Evolutionary conservation across 2,329 filamentous ascomycete genomes (phyloP).

Genomic region (Beauveria rudraprayagi): DNA sequence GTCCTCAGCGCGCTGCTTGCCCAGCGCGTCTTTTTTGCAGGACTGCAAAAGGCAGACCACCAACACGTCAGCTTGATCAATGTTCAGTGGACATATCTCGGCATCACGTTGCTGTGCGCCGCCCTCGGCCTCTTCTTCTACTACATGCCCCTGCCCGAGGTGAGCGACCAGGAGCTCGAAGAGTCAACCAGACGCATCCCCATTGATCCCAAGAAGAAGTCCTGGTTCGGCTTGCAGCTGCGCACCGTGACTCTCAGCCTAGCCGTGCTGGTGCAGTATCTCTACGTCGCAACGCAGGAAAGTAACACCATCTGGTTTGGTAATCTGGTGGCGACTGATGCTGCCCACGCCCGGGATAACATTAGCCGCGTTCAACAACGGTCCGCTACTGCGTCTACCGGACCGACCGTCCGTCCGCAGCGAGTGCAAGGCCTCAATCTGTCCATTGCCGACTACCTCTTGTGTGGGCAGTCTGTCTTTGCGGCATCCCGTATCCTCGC

Average conservation of each 20-base stretch:
- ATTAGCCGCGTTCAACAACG: slow-evolving; percentile 16
- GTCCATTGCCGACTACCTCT: slow-evolving; percentile 56
- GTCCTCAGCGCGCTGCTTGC: slow-evolving; percentile 66
- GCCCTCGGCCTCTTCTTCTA: slow-evolving; percentile 61
- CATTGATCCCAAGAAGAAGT: slow-evolving; percentile 41
- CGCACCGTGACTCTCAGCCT: slow-evolving; percentile 55
- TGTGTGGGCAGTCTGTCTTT: slow-evolving; percentile 66
- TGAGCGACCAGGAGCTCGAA: slow-evolving; percentile 48
- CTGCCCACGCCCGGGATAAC: slow-evolving; percentile 8
- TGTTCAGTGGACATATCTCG: slow-evolving; percentile 82
- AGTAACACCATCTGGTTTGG: slow-evolving; percentile 54
- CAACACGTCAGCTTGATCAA: slow-evolving; percentile 50
- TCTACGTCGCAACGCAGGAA: slow-evolving; percentile 69
- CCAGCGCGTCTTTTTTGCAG: slow-evolving; percentile 64
- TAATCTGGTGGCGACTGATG: slow-evolving; percentile 36
- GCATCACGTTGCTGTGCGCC: slow-evolving; percentile 67
- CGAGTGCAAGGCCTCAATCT: slow-evolving; percentile 39
- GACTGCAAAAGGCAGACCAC: slow-evolving; percentile 36
- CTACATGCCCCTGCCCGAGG: slow-evolving; percentile 58
- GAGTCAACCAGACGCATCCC: slow-evolving; percentile 39
- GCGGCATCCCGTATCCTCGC: slow-evolving; percentile 65
- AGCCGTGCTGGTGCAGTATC: slow-evolving; percentile 69
- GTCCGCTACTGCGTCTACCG: slow-evolving; percentile 20
- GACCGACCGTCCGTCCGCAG: slow-evolving; percentile 18
- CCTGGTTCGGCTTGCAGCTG: slow-evolving; percentile 40